Conservation (phyloP, 768 basidiomycete genomes). For the Tulasnella sp. region DNA sequence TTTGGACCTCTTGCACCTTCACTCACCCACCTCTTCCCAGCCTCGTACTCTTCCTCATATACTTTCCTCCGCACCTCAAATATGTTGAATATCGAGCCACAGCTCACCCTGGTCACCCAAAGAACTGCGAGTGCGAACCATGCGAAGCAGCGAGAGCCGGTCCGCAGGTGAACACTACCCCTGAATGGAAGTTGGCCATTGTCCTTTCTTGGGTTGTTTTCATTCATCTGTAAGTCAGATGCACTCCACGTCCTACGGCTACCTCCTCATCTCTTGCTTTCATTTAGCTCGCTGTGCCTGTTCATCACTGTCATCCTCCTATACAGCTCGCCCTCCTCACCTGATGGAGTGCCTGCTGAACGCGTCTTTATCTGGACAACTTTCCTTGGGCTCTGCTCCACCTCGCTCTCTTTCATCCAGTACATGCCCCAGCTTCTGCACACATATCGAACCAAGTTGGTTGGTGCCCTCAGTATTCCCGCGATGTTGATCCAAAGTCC, state of each 20-base stretch:
- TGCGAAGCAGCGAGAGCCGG: slow-evolving; percentile 15
- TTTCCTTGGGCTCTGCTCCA: slow-evolving; percentile 76
- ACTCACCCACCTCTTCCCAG: slow-evolving; percentile 36
- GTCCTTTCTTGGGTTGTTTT: slow-evolving; percentile 61
- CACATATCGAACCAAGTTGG: slow-evolving; percentile 70
- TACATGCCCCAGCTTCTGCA: slow-evolving; percentile 81
- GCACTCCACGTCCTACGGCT: background rate
- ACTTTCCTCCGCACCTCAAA: slow-evolving; percentile 82
- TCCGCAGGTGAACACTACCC: slow-evolving; percentile 40
- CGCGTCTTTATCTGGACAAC: slow-evolving; percentile 63
- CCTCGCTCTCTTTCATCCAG: slow-evolving; percentile 70
- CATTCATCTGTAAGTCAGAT: slow-evolving; percentile 56
- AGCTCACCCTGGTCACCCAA: slow-evolving; percentile 25
- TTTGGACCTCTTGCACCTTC: background rate
- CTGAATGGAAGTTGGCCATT: slow-evolving; percentile 74
- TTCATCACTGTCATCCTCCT: slow-evolving; percentile 54
- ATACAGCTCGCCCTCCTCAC: slow-evolving; percentile 31
- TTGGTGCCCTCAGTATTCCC: slow-evolving; percentile 87
- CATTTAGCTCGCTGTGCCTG: slow-evolving; percentile 29
- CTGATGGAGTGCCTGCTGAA: slow-evolving; percentile 33
- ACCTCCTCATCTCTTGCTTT: slow-evolving; percentile 2
- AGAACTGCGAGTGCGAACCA: slow-evolving; percentile 29
- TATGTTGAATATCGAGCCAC: slow-evolving; percentile 36
- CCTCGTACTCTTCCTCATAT: slow-evolving; percentile 82
- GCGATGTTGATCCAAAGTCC: slow-evolving; percentile 96